phyloP scores from a whole-genome alignment of 441 rosid genomes.

The Isatis lusitanica region DNA sequence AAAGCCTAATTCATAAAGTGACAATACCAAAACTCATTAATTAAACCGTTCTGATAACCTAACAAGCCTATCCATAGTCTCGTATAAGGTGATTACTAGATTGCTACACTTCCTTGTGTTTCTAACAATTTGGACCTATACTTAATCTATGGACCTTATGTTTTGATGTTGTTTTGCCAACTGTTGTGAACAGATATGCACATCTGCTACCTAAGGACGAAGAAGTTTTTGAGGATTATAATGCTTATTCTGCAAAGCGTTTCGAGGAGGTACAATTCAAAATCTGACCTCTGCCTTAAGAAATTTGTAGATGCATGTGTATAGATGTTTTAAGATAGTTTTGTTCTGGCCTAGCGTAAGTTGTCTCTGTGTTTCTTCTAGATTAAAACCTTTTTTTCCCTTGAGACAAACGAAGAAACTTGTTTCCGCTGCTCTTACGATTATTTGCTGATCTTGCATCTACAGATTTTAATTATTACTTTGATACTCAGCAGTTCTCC shows the following conservation, averaged over 20 bases:
- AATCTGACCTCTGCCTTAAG: background rate
- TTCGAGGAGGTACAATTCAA: slow-evolving; percentile 80
- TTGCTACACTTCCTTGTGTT: slow-evolving; percentile 15
- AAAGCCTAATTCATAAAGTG: no score
- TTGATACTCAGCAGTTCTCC: slow-evolving; percentile 1
- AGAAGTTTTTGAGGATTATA: slow-evolving; percentile 88
- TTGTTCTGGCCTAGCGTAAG: slow-evolving; percentile 15
- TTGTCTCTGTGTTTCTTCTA: slow-evolving; percentile 1
- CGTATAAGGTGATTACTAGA: background rate
- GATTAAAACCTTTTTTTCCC: background rate
- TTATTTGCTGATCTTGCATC: slow-evolving; percentile 11
- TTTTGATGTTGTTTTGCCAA: slow-evolving; percentile 15
- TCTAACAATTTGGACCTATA: slow-evolving; percentile 4
- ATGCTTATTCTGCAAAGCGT: slow-evolving; percentile 65
- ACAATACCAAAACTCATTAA: no score
- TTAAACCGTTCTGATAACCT: no score
- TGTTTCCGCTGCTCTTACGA: slow-evolving; percentile 12
- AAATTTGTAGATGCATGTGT: slow-evolving; percentile 12
- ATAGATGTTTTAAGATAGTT: slow-evolving; percentile 12
- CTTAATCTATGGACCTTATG: slow-evolving; percentile 3
- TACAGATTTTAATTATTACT: background rate
- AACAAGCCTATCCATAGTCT: no score
- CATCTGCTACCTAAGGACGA: slow-evolving; percentile 97
- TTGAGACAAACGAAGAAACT: slow-evolving; percentile 17
- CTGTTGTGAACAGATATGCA: slow-evolving; percentile 61